phyloP scores from a whole-genome alignment of 495 filamentous ascomycete species.

The Opeltia flavorubescens region DNA sequence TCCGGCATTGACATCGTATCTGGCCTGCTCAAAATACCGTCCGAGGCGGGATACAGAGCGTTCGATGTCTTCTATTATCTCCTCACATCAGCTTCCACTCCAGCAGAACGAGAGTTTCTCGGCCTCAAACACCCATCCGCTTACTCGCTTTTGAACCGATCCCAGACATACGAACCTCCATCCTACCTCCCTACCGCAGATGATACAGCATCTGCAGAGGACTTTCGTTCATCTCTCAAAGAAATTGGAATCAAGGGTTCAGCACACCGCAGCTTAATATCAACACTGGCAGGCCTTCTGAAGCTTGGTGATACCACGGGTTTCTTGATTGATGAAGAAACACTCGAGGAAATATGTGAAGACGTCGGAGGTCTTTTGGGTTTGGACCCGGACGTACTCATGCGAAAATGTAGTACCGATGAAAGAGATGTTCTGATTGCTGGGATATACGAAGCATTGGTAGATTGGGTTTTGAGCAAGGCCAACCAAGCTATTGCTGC shows the following conservation, averaged over 20 bases:
- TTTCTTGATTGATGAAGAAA: conserved; percentile 73
- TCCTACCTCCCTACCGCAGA: conserved; percentile 86
- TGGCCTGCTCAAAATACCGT: conserved; percentile 69
- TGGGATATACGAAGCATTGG: conserved; percentile 83
- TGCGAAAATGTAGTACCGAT: conserved; percentile 61
- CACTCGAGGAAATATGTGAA: conserved; percentile 73
- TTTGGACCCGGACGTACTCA: conserved; percentile 71
- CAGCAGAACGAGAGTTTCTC: conserved; percentile 84
- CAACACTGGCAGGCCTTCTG: conserved; percentile 69
- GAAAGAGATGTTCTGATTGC: conserved; percentile 72
- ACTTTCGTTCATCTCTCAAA: conserved; percentile 72
- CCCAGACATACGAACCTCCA: conserved; percentile 75
- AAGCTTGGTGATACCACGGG: conserved; percentile 86
- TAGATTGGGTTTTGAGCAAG: conserved; percentile 84
- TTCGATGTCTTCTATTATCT: conserved; percentile 99
- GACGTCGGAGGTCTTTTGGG: conserved; percentile 79
- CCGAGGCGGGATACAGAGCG: conserved; percentile 72
- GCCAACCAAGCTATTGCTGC: conserved; percentile 77
- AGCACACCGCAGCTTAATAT: conserved; percentile 63
- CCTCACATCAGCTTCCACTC: conserved; percentile 74
- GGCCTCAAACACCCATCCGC: conserved; percentile 62
- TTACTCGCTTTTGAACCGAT: conserved; percentile 67
- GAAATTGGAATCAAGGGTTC: conserved; percentile 85
- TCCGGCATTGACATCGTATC: conserved; percentile 75
- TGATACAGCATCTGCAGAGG: conserved; percentile 83